Percentiles rank a stretch among this genome's conserved stretches.
Conservation (phyloP, 139 green algal genomes). For the Chlorella sp. region DNA sequence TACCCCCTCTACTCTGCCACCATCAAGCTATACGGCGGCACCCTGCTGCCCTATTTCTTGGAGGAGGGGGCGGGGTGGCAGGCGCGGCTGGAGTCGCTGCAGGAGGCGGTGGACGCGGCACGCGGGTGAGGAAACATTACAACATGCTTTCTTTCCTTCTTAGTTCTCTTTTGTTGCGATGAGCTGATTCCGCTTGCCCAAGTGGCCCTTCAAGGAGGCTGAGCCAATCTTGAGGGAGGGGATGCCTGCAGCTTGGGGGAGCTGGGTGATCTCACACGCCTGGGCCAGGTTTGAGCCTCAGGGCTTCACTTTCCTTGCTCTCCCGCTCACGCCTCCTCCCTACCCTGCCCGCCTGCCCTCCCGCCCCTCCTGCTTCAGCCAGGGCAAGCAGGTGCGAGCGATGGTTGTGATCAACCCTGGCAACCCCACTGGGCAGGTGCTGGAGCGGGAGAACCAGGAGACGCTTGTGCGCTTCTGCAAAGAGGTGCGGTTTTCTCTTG, state of each 20-base stretch:
- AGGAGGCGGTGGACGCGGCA: constrained; percentile 20
- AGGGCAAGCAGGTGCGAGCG: constrained; percentile 64
- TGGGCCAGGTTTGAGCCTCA: neutral
- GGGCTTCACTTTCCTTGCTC: neutral
- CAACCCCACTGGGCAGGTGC: constrained; percentile 91
- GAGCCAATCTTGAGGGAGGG: too few relatives aligned
- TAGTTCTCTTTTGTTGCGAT: too few relatives aligned
- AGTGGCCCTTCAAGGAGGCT: too few relatives aligned
- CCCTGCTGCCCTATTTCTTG: constrained; percentile 91
- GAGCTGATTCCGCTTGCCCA: too few relatives aligned
- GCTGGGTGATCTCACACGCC: too few relatives aligned
- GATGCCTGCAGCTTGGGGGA: too few relatives aligned
- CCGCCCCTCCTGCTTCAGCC: neutral
- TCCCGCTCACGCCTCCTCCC: neutral
- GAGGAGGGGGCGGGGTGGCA: constrained; percentile 85
- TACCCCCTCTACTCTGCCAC: constrained; percentile 90
- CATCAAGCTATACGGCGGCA: constrained; percentile 85
- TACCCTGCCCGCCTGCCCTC: neutral
- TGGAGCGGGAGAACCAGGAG: constrained; percentile 76
- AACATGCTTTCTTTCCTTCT: too few relatives aligned
- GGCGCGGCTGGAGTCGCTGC: constrained; percentile 70
- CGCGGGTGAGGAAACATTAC: neutral
- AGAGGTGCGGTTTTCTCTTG: too few relatives aligned
- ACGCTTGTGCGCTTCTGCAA: constrained; percentile 78
- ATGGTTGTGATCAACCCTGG: constrained; percentile 97